A percentile compares a stretch with the other conserved stretches of the same genome.
Conservation (phyloP, 169 alveolate genomes). For the Cryptosporidium baileyi region DNA sequence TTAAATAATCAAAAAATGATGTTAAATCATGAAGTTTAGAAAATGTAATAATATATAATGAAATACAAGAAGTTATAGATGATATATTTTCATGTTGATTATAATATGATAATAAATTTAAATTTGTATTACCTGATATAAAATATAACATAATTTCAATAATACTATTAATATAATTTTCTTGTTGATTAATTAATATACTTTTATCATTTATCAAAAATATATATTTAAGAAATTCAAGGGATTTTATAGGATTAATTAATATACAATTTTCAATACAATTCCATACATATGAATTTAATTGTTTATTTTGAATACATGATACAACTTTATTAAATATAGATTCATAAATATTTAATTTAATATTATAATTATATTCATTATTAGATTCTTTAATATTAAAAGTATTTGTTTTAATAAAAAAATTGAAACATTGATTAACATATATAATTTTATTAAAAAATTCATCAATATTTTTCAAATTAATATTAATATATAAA, state of each 20-base stretch:
- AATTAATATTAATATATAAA: slow-evolving; percentile 1
- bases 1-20: background rate
- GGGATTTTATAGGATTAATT: slow-evolving; percentile 10
- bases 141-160: background rate
- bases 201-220: background rate
- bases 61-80: slow-evolving; percentile 11
- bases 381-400: slow-evolving; percentile 21
- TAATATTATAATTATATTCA: slow-evolving; percentile 7
- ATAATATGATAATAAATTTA: too few relatives aligned
- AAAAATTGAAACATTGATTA: slow-evolving; percentile 37
- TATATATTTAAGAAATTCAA: background rate
- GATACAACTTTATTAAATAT: background rate
- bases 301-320: background rate
- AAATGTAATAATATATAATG: slow-evolving; percentile 4
- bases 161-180: background rate
- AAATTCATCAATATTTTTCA: background rate
- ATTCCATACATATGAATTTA: background rate
- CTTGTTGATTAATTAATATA: background rate
- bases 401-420: slow-evolving; percentile 14
- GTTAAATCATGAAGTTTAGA: slow-evolving; percentile 34
- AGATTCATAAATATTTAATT: background rate
- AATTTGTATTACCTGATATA: background rate
- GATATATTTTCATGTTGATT: background rate
- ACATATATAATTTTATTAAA: background rate
- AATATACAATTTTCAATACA: slow-evolving; percentile 11